Evolutionary conservation across 306 rosid species (phyloP).

Genomic region (Luffa acutangula): DNA sequence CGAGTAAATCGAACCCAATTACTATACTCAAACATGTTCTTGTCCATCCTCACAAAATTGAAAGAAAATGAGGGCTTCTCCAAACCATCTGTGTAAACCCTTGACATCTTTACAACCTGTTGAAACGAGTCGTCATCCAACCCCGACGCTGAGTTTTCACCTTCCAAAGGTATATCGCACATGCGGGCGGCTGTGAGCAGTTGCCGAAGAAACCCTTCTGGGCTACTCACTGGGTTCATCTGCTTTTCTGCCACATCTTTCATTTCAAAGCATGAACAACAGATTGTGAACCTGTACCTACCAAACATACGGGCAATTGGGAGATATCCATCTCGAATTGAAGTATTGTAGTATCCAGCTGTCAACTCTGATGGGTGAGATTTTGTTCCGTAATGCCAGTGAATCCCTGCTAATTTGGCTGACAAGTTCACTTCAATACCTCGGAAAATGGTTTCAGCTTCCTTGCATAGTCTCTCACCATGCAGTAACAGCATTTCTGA

Average conservation of each 20-base stretch:
- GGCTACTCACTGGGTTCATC: constrained; percentile 52
- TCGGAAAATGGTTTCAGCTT: constrained; percentile 67
- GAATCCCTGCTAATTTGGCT: constrained; percentile 59
- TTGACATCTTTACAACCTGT: constrained; percentile 73
- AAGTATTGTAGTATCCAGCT: constrained; percentile 78
- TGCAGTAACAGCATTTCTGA: constrained; percentile 70
- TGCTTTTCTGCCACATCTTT: constrained; percentile 33
- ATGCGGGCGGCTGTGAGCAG: constrained; percentile 68
- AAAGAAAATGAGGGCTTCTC: constrained; percentile 78
- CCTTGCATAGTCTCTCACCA: constrained; percentile 78
- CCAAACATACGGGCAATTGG: constrained; percentile 68
- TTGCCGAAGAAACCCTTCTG: constrained; percentile 75
- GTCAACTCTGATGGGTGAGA: constrained; percentile 86
- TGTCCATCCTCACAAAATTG: constrained; percentile 75
- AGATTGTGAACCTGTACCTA: constrained; percentile 53
- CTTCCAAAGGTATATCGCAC: constrained; percentile 67
- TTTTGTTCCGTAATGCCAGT: constrained; percentile 54
- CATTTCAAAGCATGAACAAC: constrained; percentile 85
- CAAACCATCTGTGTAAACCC: constrained; percentile 45
- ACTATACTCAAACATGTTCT: constrained; percentile 53
- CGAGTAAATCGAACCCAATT: constrained; percentile 73
- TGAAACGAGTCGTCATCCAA: constrained; percentile 41
- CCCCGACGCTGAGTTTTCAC: constrained; percentile 44
- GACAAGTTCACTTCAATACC: constrained; percentile 50
- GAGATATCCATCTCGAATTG: constrained; percentile 55